Evolutionary conservation across 2,329 filamentous ascomycete genomes (phyloP).

Genomic region (Aspergillus bombycis): DNA sequence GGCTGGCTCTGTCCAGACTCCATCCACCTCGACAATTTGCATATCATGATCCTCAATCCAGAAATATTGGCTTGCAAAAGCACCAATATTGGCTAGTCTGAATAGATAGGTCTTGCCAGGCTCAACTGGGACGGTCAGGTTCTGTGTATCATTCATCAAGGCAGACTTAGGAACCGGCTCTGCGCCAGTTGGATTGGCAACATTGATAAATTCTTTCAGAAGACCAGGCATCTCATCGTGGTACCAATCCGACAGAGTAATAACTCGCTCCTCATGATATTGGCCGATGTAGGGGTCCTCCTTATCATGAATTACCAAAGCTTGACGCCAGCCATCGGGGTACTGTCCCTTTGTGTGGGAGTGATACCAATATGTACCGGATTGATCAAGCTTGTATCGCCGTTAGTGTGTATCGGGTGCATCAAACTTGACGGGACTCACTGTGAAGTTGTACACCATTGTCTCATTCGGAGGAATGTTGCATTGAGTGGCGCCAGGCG

Average conservation of each 20-base stretch:
- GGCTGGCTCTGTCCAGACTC: slow-evolving; percentile 65
- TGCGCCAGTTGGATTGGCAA: slow-evolving; percentile 60
- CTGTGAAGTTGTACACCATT: slow-evolving; percentile 69
- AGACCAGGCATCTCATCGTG: slow-evolving; percentile 3
- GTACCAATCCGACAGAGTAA: slow-evolving; percentile 9
- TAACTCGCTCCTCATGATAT: slow-evolving; percentile 6
- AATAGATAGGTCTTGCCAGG: slow-evolving; percentile 74
- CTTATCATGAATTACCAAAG: slow-evolving; percentile 66
- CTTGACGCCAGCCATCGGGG: slow-evolving; percentile 69
- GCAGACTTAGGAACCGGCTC: slow-evolving; percentile 69
- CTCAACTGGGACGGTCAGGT: slow-evolving; percentile 60
- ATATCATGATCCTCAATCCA: slow-evolving; percentile 60
- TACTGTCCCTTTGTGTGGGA: slow-evolving; percentile 67
- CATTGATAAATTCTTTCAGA: slow-evolving; percentile 3
- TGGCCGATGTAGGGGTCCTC: slow-evolving; percentile 40
- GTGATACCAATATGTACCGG: slow-evolving; percentile 68
- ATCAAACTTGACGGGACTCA: neutral
- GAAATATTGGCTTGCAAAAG: slow-evolving; percentile 62
- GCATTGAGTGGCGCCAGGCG: slow-evolving; percentile 68
- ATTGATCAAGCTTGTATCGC: slow-evolving; percentile 38
- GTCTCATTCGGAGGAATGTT: slow-evolving; percentile 64
- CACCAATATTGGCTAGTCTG: slow-evolving; percentile 74
- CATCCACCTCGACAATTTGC: slow-evolving; percentile 73
- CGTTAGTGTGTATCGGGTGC: slow-evolving; percentile 34
- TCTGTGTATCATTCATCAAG: slow-evolving; percentile 69